Evolutionary conservation across 768 basidiomycete species (phyloP).

Genomic region (Pisolithus sp.): DNA sequence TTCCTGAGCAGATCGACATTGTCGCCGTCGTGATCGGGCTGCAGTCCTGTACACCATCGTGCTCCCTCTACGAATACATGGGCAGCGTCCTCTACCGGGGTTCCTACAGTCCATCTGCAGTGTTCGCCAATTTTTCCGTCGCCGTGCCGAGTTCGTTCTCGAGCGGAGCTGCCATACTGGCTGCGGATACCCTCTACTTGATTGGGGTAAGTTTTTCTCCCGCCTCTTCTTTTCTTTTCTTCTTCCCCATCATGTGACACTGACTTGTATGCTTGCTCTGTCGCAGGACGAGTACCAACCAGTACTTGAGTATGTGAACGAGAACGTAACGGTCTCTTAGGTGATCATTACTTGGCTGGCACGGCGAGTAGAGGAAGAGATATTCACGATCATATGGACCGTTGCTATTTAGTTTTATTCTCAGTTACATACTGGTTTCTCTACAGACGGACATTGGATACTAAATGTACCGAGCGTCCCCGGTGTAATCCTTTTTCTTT

Average conservation of each 20-base stretch:
- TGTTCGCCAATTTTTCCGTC: slow-evolving; percentile 28
- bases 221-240: too few relatives aligned
- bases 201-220: slow-evolving; percentile 32
- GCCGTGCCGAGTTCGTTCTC: slow-evolving; percentile 20
- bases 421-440: too few relatives aligned
- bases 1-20: slow-evolving; percentile 18
- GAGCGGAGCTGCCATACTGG: slow-evolving; percentile 29
- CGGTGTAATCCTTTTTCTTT: too few relatives aligned
- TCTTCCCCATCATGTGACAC: too few relatives aligned
- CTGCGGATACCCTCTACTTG: slow-evolving; percentile 31
- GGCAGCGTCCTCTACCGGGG: slow-evolving; percentile 31
- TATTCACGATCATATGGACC: too few relatives aligned
- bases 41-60: slow-evolving; percentile 17
- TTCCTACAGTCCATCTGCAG: slow-evolving; percentile 16
- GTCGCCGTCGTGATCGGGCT: slow-evolving; percentile 30
- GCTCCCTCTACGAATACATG: slow-evolving; percentile 18
- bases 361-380: too few relatives aligned
- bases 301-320: slow-evolving; percentile 16
- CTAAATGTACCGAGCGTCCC: too few relatives aligned
- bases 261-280: not conserved
- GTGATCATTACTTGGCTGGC: not conserved
- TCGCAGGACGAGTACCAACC: slow-evolving; percentile 11
- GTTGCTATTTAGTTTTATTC: too few relatives aligned
- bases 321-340: slow-evolving; percentile 11
- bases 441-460: too few relatives aligned